Evolutionary conservation across 2,329 filamentous ascomycete species (phyloP), one percentile per base, ranked within the genome.

Genomic region (Aurifilum marmelostoma): DNA sequence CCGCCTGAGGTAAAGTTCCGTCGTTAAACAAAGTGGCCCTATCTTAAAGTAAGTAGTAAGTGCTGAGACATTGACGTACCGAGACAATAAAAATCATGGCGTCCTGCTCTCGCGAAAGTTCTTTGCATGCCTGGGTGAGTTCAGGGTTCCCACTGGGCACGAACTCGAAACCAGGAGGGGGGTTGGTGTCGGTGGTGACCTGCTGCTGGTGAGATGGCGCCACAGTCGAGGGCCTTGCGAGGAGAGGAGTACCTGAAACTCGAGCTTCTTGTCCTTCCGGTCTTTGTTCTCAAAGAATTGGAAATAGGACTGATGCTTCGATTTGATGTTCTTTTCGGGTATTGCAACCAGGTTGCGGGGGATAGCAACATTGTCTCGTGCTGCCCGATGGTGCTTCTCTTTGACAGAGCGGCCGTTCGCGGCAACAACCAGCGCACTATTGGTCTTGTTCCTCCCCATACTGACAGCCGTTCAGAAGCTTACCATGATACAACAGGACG

Each of bases 401-500:
- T 78, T 78, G 69, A 76, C 77, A 67, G 75, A 73, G 66, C 69
- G 72, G 18, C 75, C 73, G n/a, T 71, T 63, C 69, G 73, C 69
- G 14, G 71, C 71, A 12, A 72, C 74, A 16, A 73, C 70, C 69
- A 73, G 67, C 58, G 71, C 29, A 52, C 24, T 61, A 56, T 52
- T 50, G 65, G 29, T 18, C 41, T 50, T 66, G 41, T 61, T 66
- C 37, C 65, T 66, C 56, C 65, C 65, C 77, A 77, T 79, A 50
- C 56, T 73, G 68, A 59, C 43, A 37, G 58, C 54, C 63, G 27
- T 52, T 71, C 71, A 74, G 52, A 71, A 67, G 68, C 74, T 74
- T 73, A 99, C 92, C 93, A 99, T 97, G 74, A 99, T 93, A 59
- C 97, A 91, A 0, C 94, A 97, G 78, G 99, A 99, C 93, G 88